A percentile compares a stretch with the other conserved stretches of the same genome.
Conservation (phyloP, 2,329 filamentous ascomycete species). For the Alternaria longipes region DNA sequence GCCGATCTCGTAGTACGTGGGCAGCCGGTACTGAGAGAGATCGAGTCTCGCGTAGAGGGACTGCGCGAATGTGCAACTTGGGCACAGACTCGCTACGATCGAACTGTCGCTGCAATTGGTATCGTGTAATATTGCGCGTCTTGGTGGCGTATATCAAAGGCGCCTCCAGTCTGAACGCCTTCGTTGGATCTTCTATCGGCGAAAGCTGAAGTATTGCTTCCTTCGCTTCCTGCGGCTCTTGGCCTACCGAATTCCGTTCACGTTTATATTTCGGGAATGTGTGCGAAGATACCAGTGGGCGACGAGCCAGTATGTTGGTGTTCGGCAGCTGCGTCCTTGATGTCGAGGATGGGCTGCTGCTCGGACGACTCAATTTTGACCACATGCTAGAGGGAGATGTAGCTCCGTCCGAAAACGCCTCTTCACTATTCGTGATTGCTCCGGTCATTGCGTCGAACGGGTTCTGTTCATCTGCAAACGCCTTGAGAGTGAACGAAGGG, state of each 20-base stretch:
- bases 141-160: conserved; percentile 32
- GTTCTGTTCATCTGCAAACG: not conserved
- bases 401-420: not conserved
- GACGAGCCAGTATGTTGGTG: not conserved
- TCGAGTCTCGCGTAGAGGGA: conserved; percentile 28
- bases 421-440: not conserved
- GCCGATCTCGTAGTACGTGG: conserved; percentile 1
- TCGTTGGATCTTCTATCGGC: conserved; percentile 24
- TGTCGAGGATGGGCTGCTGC: conserved; percentile 6
- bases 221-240: not conserved
- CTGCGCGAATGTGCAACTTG: conserved; percentile 29
- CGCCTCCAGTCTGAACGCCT: conserved; percentile 24
- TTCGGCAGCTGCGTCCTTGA: not conserved
- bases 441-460: not conserved
- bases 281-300: not conserved
- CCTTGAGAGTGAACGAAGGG: not conserved
- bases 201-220: conserved; percentile 20
- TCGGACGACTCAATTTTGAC: conserved; percentile 7
- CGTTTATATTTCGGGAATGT: not conserved
- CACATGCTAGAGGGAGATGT: conserved; percentile 10
- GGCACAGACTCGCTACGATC: conserved; percentile 17
- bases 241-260: not conserved
- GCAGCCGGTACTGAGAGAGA: conserved; percentile 19
- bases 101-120: conserved; percentile 33
- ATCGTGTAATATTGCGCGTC: conserved; percentile 29